Evolutionary conservation across 352 stramenopile species (phyloP).

Genomic region (Pythium monospermum): DNA sequence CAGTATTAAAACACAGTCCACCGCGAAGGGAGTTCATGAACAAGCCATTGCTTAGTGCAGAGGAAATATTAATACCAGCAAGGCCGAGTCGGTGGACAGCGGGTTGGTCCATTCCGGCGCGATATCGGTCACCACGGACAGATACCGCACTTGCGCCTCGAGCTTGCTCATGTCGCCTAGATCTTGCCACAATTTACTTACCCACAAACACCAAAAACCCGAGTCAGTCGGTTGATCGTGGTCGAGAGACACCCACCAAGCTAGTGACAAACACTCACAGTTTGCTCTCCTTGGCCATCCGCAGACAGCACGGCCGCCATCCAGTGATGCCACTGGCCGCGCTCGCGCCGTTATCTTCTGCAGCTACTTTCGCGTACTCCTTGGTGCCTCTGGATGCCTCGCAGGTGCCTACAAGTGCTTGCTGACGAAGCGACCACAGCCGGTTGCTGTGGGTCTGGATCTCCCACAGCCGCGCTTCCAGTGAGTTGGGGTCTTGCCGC

Average conservation of each 20-base stretch:
- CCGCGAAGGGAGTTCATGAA: too few relatives aligned
- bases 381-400: slow-evolving; percentile 46
- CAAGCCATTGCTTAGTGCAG: too few relatives aligned
- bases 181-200: slow-evolving; percentile 56
- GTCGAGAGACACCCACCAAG: too few relatives aligned
- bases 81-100: slow-evolving; percentile 40
- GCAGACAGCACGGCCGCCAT: slow-evolving; percentile 35
- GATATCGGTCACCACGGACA: slow-evolving; percentile 48
- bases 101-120: slow-evolving; percentile 49
- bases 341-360: slow-evolving; percentile 2
- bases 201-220: too few relatives aligned
- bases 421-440: slow-evolving; percentile 54
- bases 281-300: slow-evolving; percentile 42
- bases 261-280: slow-evolving; percentile 29
- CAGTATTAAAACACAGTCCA: background rate
- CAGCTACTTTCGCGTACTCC: slow-evolving; percentile 25
- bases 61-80: slow-evolving; percentile 32
- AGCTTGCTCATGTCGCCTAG: slow-evolving; percentile 42
- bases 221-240: too few relatives aligned
- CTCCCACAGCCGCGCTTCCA: slow-evolving; percentile 41
- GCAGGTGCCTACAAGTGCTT: slow-evolving; percentile 54
- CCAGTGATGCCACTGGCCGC: slow-evolving; percentile 1
- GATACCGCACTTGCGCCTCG: slow-evolving; percentile 47
- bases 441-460: slow-evolving; percentile 39
- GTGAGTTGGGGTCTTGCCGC: slow-evolving; percentile 37